phyloP scores from a whole-genome alignment of 768 basidiomycete species.

The Rhodotorula diobovata region DNA sequence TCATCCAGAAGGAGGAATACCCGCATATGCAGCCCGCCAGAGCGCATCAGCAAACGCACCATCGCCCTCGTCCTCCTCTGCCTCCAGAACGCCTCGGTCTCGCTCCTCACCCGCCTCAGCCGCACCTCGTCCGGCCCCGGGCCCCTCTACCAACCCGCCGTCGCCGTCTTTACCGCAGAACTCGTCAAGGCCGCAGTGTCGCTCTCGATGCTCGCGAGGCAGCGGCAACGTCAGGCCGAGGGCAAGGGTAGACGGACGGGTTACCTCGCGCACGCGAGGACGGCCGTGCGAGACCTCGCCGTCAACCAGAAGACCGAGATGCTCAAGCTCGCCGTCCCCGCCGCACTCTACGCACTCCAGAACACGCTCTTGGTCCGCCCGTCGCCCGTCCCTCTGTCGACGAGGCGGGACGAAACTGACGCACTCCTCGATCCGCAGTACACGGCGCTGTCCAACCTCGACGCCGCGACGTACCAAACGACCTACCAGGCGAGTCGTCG shows the following conservation, averaged over 20 bases:
- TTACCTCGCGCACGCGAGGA: background rate
- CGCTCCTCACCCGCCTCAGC: conserved; percentile 92
- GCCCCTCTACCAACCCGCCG: conserved; percentile 68
- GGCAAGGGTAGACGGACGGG: background rate
- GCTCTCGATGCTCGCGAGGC: conserved; percentile 59
- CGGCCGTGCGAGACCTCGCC: conserved; percentile 1
- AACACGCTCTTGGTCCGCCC: conserved; percentile 48
- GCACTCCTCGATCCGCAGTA: conserved; percentile 56
- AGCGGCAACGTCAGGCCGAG: background rate
- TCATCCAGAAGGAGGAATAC: too few species aligned
- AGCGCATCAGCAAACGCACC: background rate
- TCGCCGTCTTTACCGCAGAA: conserved; percentile 87
- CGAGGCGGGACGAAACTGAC: too few species aligned
- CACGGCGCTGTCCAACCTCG: conserved; percentile 81
- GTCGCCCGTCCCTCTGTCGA: background rate
- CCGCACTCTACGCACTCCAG: conserved; percentile 67
- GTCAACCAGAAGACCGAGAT: conserved; percentile 11
- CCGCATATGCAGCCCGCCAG: background rate
- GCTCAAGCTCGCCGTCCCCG: conserved; percentile 82
- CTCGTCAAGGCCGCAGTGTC: conserved; percentile 83
- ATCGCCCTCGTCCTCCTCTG: conserved; percentile 87
- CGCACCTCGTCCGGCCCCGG: conserved; percentile 53
- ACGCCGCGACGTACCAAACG: conserved; percentile 95
- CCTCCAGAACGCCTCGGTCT: conserved; percentile 84
- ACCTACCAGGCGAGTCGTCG: conserved; percentile 64